Conservation (phyloP, 1,139 yeast species). For the Nakaseomyces uthaithaninus region DNA sequence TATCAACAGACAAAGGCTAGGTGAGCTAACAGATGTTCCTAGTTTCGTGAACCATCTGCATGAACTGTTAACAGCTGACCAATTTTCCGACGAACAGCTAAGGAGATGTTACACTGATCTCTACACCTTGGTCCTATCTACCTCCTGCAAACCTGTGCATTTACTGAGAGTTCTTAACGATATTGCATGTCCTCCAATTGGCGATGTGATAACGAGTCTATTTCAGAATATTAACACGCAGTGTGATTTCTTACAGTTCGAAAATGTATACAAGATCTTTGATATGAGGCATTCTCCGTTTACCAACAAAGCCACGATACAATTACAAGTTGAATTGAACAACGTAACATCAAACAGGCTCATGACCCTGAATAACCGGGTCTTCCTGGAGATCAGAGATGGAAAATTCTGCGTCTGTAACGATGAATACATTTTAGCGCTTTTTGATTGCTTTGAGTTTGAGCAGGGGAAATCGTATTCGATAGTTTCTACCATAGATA, state of each 20-base stretch:
- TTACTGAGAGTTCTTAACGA: constrained; percentile 10
- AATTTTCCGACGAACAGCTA: not conserved
- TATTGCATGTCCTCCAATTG: constrained; percentile 17
- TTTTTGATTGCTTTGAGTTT: constrained; percentile 26
- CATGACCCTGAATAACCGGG: constrained; percentile 19
- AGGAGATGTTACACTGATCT: not conserved
- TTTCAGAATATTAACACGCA: constrained; percentile 13
- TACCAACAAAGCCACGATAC: constrained; percentile 14
- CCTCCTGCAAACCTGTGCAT: constrained; percentile 16
- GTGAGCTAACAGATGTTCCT: constrained; percentile 1
- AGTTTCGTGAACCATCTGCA: not conserved
- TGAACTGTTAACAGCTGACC: not conserved
- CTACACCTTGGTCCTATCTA: constrained; percentile 9
- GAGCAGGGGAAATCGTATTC: constrained; percentile 12
- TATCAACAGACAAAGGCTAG: constrained; percentile 17
- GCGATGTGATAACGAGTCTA: constrained; percentile 14
- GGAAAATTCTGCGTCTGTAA: constrained; percentile 24
- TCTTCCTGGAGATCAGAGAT: constrained; percentile 26
- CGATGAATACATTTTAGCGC: constrained; percentile 24
- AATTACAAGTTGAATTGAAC: constrained; percentile 20
- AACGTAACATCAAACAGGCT: constrained; percentile 24
- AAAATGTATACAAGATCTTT: constrained; percentile 19
- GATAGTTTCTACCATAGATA: not conserved
- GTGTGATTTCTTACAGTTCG: constrained; percentile 18
- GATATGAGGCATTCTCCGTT: not conserved